Conservation (phyloP, 208 protist genomes). For the Kentomonas sorsogonicus region DNA sequence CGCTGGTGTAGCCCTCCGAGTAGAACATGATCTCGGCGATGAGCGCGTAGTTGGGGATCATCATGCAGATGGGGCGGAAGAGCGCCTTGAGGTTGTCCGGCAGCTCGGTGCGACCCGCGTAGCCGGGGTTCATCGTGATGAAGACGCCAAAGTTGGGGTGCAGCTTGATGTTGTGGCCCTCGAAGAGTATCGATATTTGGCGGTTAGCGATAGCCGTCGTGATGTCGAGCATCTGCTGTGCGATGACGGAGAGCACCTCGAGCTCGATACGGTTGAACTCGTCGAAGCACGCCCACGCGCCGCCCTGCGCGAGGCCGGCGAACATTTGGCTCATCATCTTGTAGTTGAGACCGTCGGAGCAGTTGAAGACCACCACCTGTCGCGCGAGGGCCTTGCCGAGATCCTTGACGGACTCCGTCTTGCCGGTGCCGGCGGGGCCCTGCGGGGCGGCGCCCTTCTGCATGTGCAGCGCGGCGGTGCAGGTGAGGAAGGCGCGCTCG, state of each 20-base stretch:
- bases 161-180: conserved; percentile 89
- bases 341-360: conserved; percentile 94
- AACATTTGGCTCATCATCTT: conserved; percentile 94
- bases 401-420: conserved; percentile 96
- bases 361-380: conserved; percentile 94
- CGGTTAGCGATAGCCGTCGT: conserved; percentile 85
- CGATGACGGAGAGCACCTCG: conserved; percentile 93
- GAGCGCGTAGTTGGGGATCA: conserved; percentile 95
- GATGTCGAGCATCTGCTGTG: conserved; percentile 93
- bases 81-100: conserved; percentile 96
- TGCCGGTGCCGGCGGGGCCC: conserved; percentile 95
- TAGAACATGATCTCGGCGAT: conserved; percentile 97
- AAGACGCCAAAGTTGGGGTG: conserved; percentile 93
- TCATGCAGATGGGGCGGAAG: conserved; percentile 95
- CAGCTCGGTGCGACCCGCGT: conserved; percentile 95
- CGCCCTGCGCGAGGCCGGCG: conserved; percentile 90
- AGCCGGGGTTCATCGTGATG: conserved; percentile 98
- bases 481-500: conserved; percentile 91
- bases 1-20: conserved; percentile 94
- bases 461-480: conserved; percentile 89
- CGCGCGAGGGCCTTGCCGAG: conserved; percentile 87
- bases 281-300: conserved; percentile 93
- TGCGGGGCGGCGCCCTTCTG: conserved; percentile 90
- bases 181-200: conserved; percentile 79
- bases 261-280: conserved; percentile 94